Conservation (phyloP, 176 grass and related monocot species). For the Guadua angustifolia region DNA sequence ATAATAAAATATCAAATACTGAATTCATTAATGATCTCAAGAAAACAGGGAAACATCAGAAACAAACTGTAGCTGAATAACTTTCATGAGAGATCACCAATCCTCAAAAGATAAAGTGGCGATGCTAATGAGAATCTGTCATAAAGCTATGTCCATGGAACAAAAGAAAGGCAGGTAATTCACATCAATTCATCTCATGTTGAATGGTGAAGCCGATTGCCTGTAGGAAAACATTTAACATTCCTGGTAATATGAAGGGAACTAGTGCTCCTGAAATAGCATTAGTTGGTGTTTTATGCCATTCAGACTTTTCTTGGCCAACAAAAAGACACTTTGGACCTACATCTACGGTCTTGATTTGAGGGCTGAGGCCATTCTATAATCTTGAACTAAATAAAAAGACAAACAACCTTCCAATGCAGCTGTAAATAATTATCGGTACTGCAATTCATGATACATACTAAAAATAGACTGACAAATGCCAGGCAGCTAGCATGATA, state of each 20-base stretch:
- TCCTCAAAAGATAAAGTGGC: no score
- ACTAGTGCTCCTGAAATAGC: slow-evolving; percentile 1
- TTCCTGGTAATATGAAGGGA: neutral
- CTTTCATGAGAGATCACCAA: no score
- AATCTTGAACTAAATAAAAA: neutral
- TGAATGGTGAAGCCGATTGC: neutral
- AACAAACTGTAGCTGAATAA: neutral
- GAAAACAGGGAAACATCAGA: neutral
- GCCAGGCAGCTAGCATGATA: neutral
- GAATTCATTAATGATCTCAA: neutral
- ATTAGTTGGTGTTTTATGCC: neutral
- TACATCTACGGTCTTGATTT: neutral
- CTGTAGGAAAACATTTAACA: neutral
- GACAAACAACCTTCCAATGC: neutral
- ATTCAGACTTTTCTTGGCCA: neutral
- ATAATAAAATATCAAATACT: neutral
- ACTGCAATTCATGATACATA: neutral
- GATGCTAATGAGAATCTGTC: no score
- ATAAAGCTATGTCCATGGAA: neutral
- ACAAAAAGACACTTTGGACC: neutral
- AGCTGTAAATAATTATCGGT: neutral
- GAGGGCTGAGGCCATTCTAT: neutral
- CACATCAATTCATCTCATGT: slow-evolving; percentile 10
- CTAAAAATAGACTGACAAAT: neutral
- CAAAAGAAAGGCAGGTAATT: neutral